phyloP scores from a whole-genome alignment of 164 flowering plant species.

The Kingdonia uniflora region DNA sequence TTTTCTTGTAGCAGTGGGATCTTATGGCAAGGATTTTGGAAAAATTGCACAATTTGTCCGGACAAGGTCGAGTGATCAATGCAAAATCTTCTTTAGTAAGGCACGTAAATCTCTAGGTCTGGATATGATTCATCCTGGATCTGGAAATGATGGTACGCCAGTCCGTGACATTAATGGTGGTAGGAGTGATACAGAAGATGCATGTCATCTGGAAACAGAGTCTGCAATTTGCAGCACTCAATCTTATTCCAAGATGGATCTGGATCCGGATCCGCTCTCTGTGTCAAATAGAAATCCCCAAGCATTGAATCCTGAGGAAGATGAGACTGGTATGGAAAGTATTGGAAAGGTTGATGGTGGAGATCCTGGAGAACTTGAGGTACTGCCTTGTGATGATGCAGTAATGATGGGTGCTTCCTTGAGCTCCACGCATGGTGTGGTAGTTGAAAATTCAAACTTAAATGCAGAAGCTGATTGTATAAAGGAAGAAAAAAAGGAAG shows the following conservation, averaged over 20 bases:
- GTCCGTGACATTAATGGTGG: constrained; percentile 54
- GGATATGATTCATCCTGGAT: constrained; percentile 36
- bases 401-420: background rate
- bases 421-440: constrained; percentile 3
- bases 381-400: constrained; percentile 1
- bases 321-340: constrained; percentile 8
- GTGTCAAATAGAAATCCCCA: constrained; percentile 13
- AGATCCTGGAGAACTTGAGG: constrained; percentile 6
- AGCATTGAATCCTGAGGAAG: constrained; percentile 18
- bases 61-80: constrained; percentile 71
- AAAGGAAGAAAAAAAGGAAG: constrained; percentile 4
- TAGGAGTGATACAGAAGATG: constrained; percentile 67
- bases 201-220: constrained; percentile 44
- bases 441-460: constrained; percentile 1
- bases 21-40: constrained; percentile 71
- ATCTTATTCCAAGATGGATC: constrained; percentile 35
- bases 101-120: constrained; percentile 78
- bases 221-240: constrained; percentile 42
- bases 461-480: constrained; percentile 8
- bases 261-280: constrained; percentile 22
- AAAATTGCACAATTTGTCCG: constrained; percentile 58
- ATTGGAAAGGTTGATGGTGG: constrained; percentile 8
- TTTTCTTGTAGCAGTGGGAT: constrained; percentile 57
- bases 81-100: constrained; percentile 87
- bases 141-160: constrained; percentile 26